A percentile compares a stretch with the other conserved stretches of the same genome.
Evolutionary conservation across 1,284 basidiomycete species (phyloP).

Genomic region (Naganishia albida): DNA sequence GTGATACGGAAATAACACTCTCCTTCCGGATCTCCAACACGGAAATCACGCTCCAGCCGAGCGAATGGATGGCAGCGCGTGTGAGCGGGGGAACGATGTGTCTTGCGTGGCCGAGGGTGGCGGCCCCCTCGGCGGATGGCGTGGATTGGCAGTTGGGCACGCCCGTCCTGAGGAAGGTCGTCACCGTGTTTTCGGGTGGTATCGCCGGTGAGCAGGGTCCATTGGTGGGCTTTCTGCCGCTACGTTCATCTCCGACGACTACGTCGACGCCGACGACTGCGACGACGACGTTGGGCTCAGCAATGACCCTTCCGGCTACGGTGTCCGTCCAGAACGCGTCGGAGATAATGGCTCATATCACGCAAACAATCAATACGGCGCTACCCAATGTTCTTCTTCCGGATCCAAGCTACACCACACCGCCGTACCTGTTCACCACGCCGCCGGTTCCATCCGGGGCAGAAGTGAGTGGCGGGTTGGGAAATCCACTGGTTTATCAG

Average conservation of each 20-base stretch:
- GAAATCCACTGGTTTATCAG: slow-evolving; percentile 39
- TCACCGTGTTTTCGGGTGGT: slow-evolving; percentile 69
- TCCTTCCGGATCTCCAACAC: slow-evolving; percentile 67
- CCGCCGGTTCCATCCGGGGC: slow-evolving; percentile 45
- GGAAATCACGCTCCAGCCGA: slow-evolving; percentile 67
- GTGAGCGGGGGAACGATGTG: slow-evolving; percentile 67
- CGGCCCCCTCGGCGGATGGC: slow-evolving; percentile 68
- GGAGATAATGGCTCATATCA: slow-evolving; percentile 63
- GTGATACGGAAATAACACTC: slow-evolving; percentile 66
- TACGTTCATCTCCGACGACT: slow-evolving; percentile 33
- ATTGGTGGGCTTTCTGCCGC: slow-evolving; percentile 48
- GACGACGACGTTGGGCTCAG: neutral
- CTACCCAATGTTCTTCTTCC: slow-evolving; percentile 74
- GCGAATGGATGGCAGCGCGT: slow-evolving; percentile 79
- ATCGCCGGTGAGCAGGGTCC: slow-evolving; percentile 47
- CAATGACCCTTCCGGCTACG: slow-evolving; percentile 21
- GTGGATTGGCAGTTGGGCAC: slow-evolving; percentile 87
- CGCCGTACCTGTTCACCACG: slow-evolving; percentile 70
- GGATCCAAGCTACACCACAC: slow-evolving; percentile 66
- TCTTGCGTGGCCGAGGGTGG: slow-evolving; percentile 76
- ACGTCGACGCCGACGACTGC: no score
- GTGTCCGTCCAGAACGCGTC: slow-evolving; percentile 53
- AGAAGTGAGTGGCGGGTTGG: slow-evolving; percentile 46
- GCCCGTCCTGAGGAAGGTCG: slow-evolving; percentile 76
- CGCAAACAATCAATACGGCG: slow-evolving; percentile 67